Conservation (phyloP, 805 yeast genomes). For the Candida ipomoeae region DNA sequence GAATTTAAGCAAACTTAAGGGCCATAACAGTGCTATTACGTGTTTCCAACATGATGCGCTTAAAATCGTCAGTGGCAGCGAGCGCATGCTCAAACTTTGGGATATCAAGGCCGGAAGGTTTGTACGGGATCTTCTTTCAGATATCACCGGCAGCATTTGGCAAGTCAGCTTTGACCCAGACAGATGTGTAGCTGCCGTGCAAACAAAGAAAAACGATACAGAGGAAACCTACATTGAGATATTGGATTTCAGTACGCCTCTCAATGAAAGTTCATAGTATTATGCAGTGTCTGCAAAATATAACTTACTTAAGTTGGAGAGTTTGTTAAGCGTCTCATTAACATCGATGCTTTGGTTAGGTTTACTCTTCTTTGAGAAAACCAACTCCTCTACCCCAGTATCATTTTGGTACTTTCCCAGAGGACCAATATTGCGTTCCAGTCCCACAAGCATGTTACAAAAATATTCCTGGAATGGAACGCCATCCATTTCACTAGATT, state of each 20-base stretch:
- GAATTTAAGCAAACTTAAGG: constrained; percentile 64
- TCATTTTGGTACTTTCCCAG: constrained; percentile 22
- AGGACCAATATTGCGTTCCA: constrained; percentile 23
- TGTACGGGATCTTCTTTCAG: constrained; percentile 67
- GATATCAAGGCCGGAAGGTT: constrained; percentile 73
- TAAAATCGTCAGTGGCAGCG: constrained; percentile 84
- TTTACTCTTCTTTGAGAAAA: constrained; percentile 10
- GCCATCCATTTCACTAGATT: constrained; percentile 14
- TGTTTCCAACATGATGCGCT: constrained; percentile 89
- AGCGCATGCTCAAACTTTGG: constrained; percentile 83
- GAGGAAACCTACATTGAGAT: constrained; percentile 73
- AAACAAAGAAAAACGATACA: constrained; percentile 46
- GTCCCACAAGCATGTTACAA: constrained; percentile 18
- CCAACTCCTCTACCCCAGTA: constrained; percentile 14
- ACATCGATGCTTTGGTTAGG: constrained; percentile 26
- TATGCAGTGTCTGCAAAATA: constrained; percentile 22
- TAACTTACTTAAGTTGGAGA: constrained; percentile 32
- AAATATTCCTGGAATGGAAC: constrained; percentile 21
- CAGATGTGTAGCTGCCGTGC: constrained; percentile 89
- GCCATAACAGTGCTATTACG: constrained; percentile 84
- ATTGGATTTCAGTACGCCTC: constrained; percentile 60
- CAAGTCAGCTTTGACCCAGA: constrained; percentile 84
- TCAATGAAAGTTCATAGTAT: constrained; percentile 5
- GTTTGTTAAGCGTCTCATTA: constrained; percentile 29
- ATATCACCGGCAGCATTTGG: constrained; percentile 86